Evolutionary conservation across 1,284 basidiomycete species (phyloP).

Genomic region (Cutaneotrichosporon sp.): DNA sequence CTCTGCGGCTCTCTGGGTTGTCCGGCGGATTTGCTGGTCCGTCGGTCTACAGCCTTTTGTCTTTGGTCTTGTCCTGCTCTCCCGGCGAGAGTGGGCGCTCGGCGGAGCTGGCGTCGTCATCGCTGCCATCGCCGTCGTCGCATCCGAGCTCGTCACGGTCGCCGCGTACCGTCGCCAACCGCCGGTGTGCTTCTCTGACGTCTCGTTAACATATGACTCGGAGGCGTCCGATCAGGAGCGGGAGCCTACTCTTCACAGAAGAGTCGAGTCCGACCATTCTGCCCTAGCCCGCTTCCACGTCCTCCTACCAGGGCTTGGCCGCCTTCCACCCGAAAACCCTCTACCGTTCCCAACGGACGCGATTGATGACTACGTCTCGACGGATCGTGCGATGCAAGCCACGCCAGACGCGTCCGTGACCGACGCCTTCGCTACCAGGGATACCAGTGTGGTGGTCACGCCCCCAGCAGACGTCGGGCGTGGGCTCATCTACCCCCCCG

Average conservation of each 20-base stretch:
- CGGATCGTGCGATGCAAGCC: conserved; percentile 59
- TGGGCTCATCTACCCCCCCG: conserved; percentile 73
- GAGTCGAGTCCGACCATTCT: conserved; percentile 10
- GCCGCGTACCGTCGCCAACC: conserved; percentile 15
- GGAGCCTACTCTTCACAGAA: background rate
- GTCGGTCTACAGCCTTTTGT: conserved; percentile 66
- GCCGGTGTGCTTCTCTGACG: background rate
- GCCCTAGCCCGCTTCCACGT: conserved; percentile 24
- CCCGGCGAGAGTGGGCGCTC: conserved; percentile 66
- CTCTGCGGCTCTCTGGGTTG: conserved; percentile 67
- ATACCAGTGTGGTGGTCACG: background rate
- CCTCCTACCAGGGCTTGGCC: conserved; percentile 16
- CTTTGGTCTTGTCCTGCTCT: conserved; percentile 68
- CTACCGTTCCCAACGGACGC: conserved; percentile 20
- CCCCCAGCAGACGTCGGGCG: conserved; percentile 26
- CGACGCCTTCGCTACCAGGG: conserved; percentile 7
- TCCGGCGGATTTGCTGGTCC: conserved; percentile 60
- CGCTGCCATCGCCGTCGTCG: conserved; percentile 54
- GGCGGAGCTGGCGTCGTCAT: conserved; percentile 63
- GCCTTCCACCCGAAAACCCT: conserved; percentile 10
- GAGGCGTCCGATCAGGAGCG: background rate
- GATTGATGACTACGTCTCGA: conserved; percentile 71
- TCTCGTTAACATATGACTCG: conserved; percentile 2
- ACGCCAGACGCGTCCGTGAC: conserved; percentile 19
- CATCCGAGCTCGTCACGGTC: conserved; percentile 32